These are phyloP conservation scores for Parastagonospora avenae DNA, from an alignment of 2,329 filamentous ascomycete genomes.

Conservation along the genomic window DNA sequence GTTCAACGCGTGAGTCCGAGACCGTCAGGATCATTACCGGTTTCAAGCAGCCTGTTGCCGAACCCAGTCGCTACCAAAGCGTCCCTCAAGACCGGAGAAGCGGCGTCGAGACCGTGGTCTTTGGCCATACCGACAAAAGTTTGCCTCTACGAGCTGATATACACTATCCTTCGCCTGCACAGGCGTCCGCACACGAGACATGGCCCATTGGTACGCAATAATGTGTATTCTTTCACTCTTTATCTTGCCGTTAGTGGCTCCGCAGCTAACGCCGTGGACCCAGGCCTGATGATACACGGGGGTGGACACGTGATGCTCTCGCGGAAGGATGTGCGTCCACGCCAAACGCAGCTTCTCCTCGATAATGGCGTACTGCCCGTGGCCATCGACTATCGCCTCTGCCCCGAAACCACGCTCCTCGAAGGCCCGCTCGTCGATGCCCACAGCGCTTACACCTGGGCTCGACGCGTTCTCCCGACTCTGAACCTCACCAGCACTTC, in stretches of 20 bases:
- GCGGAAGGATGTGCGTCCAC: conserved; percentile 44
- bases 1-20: too few relatives aligned
- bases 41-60: too few relatives aligned
- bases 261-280: conserved; percentile 4
- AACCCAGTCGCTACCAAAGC: too few relatives aligned
- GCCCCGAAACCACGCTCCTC: conserved; percentile 53
- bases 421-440: conserved; percentile 56
- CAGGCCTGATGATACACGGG: conserved; percentile 55
- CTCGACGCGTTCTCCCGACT: not conserved
- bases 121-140: too few relatives aligned
- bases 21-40: too few relatives aligned
- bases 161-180: too few relatives aligned
- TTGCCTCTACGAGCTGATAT: too few relatives aligned
- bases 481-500: not conserved
- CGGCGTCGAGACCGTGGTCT: too few relatives aligned
- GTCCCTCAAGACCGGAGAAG: too few relatives aligned
- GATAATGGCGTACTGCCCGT: conserved; percentile 52
- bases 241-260: too few relatives aligned
- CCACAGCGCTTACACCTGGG: conserved; percentile 33
- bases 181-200: too few relatives aligned
- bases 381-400: conserved; percentile 58
- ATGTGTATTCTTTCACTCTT: not conserved
- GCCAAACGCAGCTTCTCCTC: conserved; percentile 49
- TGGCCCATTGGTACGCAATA: too few relatives aligned
- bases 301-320: conserved; percentile 51